These are phyloP conservation scores for Tanacetum coccineum DNA, from an alignment of 129 eudicot genomes.

Conservation along the genomic window DNA sequence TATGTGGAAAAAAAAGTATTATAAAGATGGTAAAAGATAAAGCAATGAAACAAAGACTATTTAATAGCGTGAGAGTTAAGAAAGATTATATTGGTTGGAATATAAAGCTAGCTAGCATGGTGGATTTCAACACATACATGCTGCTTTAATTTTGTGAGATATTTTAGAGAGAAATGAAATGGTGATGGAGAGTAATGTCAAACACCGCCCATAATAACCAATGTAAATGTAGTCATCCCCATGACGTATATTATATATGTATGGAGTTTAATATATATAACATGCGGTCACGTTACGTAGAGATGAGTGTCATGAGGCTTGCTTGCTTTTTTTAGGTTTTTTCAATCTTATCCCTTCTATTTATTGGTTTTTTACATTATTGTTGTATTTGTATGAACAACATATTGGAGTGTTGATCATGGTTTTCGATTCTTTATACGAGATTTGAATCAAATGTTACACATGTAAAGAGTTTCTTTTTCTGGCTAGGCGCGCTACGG, in stretches of 20 bases:
- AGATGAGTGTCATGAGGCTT: background rate
- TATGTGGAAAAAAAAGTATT: background rate
- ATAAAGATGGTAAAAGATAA: constrained; percentile 11
- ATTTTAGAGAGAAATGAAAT: no score
- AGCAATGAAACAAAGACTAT: background rate
- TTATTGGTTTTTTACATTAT: background rate
- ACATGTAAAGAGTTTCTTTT: no score
- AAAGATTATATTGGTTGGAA: constrained; percentile 19
- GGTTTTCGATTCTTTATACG: no score
- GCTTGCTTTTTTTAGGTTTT: background rate
- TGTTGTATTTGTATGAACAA: background rate
- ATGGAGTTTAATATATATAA: background rate
- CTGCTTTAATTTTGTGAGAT: background rate
- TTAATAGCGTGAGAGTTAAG: constrained; percentile 17
- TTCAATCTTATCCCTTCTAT: background rate
- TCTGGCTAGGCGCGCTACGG: no score
- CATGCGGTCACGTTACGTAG: background rate
- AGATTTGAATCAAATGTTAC: no score
- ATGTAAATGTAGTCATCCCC: background rate
- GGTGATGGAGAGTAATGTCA: constrained; percentile 16
- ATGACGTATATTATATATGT: no score
- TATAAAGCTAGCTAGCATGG: constrained; percentile 5
- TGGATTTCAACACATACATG: constrained; percentile 18
- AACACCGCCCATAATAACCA: constrained; percentile 31
- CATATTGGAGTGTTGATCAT: no score